Evolutionary conservation across 139 green algal species (phyloP).

Genomic region (Chlamydomonas asymmetrica): DNA sequence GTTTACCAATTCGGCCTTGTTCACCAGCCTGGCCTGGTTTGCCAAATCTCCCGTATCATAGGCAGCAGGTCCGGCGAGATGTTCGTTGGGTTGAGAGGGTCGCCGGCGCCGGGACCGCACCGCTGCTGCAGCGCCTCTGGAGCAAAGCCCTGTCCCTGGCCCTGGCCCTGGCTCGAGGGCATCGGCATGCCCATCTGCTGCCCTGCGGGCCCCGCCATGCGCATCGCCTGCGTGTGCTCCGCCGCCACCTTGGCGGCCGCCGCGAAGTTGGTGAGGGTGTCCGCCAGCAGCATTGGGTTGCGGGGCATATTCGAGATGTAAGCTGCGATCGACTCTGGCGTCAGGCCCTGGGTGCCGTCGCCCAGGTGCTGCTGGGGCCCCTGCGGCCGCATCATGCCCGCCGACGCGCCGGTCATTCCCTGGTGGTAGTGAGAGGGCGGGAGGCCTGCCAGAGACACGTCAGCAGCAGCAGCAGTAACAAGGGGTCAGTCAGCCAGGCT

Average conservation of each 20-base stretch:
- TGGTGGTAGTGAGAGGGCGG: not conserved
- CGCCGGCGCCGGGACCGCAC: not conserved
- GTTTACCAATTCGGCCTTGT: too few species aligned
- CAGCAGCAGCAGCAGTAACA: not conserved
- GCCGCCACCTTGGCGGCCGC: constrained; percentile 25
- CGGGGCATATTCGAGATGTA: constrained; percentile 14
- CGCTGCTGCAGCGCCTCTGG: constrained; percentile 4
- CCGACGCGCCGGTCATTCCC: not conserved
- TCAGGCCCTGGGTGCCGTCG: too few species aligned
- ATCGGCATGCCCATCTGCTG: not conserved
- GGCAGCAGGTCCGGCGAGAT: constrained; percentile 35
- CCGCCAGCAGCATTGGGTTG: constrained; percentile 11
- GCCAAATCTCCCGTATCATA: constrained; percentile 54
- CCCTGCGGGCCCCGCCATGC: not conserved
- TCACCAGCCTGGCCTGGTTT: too few species aligned
- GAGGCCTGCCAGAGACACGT: not conserved
- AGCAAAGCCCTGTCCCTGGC: not conserved
- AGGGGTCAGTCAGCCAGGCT: too few species aligned
- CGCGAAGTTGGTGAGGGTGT: constrained; percentile 22
- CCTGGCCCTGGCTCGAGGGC: not conserved
- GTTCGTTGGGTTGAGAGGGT: constrained; percentile 1
- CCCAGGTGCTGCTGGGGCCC: not conserved
- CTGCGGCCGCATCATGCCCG: not conserved
- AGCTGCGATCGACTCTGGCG: constrained; percentile 4
- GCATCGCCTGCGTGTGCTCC: not conserved